Conservation (phyloP, 139 green algal genomes). For the Dunaliella sp. region DNA sequence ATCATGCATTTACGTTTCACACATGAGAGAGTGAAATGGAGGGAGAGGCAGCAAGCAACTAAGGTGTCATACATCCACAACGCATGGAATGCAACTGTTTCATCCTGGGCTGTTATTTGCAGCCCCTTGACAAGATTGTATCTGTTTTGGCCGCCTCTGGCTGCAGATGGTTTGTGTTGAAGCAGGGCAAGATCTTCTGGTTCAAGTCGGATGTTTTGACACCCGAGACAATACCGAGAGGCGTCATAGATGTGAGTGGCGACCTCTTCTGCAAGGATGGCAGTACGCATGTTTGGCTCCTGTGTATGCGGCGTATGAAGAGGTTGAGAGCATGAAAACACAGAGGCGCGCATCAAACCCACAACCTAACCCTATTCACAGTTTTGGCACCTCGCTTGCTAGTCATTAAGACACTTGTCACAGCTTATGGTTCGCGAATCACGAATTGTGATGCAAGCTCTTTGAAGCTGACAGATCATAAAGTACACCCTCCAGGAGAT, state of each 20-base stretch:
- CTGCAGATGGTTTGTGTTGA: slow-evolving; percentile 95
- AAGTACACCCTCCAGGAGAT: neutral
- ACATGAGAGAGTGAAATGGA: neutral
- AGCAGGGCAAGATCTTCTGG: slow-evolving; percentile 98
- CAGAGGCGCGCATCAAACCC: no score
- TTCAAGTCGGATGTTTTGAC: slow-evolving; percentile 91
- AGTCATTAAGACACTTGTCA: neutral
- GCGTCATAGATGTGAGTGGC: slow-evolving; percentile 83
- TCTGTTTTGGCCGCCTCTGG: no score
- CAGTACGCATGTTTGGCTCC: no score
- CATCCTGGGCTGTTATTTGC: neutral
- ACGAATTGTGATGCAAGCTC: neutral
- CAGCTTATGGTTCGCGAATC: neutral
- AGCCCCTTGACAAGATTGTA: neutral
- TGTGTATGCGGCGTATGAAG: no score
- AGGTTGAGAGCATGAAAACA: no score
- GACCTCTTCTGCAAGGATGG: no score
- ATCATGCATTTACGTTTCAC: no score
- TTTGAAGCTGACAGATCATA: neutral
- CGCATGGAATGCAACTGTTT: no score
- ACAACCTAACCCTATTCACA: no score
- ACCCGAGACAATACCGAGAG: slow-evolving; percentile 78
- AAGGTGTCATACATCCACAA: no score
- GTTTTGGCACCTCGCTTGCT: no score
- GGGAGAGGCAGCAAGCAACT: neutral